Conservation (phyloP, 1,284 basidiomycete genomes). For the Pascua sp. region DNA sequence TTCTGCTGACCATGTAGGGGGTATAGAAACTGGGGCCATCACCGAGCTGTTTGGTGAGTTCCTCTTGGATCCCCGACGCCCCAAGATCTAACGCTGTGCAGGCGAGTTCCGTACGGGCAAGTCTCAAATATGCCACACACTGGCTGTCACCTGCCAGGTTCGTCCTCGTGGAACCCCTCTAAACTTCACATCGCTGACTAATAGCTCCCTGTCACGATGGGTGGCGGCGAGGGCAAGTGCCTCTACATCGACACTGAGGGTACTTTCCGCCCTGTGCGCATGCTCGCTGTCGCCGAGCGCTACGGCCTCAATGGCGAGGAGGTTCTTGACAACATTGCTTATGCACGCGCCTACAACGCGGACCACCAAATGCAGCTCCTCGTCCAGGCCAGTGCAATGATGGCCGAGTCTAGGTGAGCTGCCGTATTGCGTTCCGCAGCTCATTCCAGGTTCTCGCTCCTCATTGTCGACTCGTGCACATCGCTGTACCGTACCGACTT, state of each 20-base stretch:
- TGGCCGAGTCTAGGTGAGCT: conserved; percentile 87
- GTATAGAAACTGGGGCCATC: conserved; percentile 97
- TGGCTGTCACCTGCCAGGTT: conserved; percentile 93
- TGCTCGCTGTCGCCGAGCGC: conserved; percentile 91
- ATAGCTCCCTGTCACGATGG: conserved; percentile 89
- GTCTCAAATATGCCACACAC: conserved; percentile 95
- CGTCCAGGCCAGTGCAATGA: conserved; percentile 88
- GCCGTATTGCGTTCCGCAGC: neutral
- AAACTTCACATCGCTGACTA: neutral
- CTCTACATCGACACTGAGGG: conserved; percentile 99
- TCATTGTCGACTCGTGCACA: conserved; percentile 96
- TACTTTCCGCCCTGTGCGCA: conserved; percentile 93
- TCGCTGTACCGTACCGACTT: conserved; percentile 96
- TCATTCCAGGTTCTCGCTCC: conserved; percentile 75
- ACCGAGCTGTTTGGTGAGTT: conserved; percentile 85
- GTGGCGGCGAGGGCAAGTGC: conserved; percentile 98
- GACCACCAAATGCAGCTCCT: conserved; percentile 93
- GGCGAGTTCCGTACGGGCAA: conserved; percentile 95
- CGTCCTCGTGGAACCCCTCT: neutral
- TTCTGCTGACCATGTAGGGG: conserved; percentile 56
- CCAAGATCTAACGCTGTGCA: conserved; percentile 9
- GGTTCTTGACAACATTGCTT: conserved; percentile 97
- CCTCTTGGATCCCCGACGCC: too few relatives aligned
- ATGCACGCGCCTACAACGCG: conserved; percentile 96
- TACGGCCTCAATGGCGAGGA: conserved; percentile 96